These are phyloP conservation scores for Cryphonectria nitschkei DNA, from an alignment of 2,329 filamentous ascomycete genomes.

Conservation along the genomic window DNA sequence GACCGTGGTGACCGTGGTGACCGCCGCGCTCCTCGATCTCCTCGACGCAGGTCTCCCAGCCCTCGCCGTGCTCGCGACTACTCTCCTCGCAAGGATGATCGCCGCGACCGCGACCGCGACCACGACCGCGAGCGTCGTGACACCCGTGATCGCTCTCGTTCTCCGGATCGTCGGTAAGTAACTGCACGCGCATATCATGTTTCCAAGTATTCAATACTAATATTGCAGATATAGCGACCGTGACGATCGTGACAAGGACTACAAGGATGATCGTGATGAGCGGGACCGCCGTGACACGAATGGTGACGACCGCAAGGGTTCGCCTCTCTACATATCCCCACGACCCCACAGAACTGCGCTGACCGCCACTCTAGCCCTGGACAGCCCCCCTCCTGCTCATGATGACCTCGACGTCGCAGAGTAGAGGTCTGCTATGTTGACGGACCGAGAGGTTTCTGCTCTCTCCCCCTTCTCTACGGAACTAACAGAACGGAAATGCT, in stretches of 20 bases:
- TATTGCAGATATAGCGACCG: constrained; percentile 45
- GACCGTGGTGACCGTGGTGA: constrained; percentile 22
- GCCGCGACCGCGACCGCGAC: constrained; percentile 78
- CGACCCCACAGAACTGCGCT: constrained; percentile 38
- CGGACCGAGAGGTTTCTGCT: constrained; percentile 28
- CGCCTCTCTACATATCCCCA: constrained; percentile 34
- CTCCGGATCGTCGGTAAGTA: constrained; percentile 64
- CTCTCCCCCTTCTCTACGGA: constrained; percentile 26
- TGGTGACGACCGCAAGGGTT: constrained; percentile 90
- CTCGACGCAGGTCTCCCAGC: constrained; percentile 71
- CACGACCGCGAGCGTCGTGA: constrained; percentile 77
- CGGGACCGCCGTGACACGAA: constrained; percentile 80
- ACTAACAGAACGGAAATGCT: constrained; percentile 30
- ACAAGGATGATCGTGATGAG: constrained; percentile 70
- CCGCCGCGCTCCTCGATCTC: constrained; percentile 58
- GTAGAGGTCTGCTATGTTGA: constrained; percentile 40
- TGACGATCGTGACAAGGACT: constrained; percentile 54
- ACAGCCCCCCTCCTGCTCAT: constrained; percentile 80
- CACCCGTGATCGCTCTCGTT: constrained; percentile 72
- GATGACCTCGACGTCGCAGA: constrained; percentile 97
- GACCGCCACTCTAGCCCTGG: constrained; percentile 52
- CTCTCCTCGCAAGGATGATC: constrained; percentile 87
- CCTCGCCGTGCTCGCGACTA: constrained; percentile 77
- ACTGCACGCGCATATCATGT: neutral
- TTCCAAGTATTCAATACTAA: constrained; percentile 50